Percentiles rank a stretch among this genome's conserved stretches.
Evolutionary conservation across 78 protist species (phyloP).

Genomic region (Cavenderia fasciculata): DNA sequence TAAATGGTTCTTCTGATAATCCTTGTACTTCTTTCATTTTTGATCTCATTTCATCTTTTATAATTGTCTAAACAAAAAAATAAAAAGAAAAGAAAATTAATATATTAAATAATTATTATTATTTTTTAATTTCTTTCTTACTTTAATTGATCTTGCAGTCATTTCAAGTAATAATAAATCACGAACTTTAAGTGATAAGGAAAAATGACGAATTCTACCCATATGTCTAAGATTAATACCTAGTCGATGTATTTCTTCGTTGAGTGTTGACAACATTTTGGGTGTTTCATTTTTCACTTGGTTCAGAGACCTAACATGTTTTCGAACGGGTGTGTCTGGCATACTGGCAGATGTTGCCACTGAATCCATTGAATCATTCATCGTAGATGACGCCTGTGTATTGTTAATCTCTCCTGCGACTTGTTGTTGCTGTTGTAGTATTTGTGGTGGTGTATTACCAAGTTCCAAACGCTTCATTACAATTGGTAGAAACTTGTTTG

Average conservation of each 20-base stretch:
- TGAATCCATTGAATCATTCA: background rate
- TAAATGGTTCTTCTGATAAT: conserved; percentile 77
- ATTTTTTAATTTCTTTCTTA: background rate
- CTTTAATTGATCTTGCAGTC: conserved; percentile 73
- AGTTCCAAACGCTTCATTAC: conserved; percentile 47
- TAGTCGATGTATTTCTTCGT: conserved; percentile 73
- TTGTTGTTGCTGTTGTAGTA: background rate
- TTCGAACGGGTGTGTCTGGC: background rate
- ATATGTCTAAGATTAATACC: conserved; percentile 80
- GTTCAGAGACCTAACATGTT: conserved; percentile 23
- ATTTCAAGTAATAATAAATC: conserved; percentile 65
- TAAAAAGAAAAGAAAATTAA: too few relatives aligned
- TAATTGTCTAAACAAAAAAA: too few relatives aligned
- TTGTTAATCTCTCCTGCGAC: conserved; percentile 14
- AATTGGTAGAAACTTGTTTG: conserved; percentile 37
- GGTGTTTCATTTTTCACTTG: conserved; percentile 66
- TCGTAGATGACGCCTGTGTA: background rate
- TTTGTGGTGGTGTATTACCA: background rate
- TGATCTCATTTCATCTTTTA: conserved; percentile 56
- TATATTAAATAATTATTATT: too few relatives aligned
- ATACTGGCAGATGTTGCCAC: background rate
- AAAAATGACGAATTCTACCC: conserved; percentile 67
- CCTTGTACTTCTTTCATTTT: conserved; percentile 73
- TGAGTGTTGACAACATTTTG: conserved; percentile 14
- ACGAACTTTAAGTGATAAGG: background rate